Evolutionary conservation across 352 stramenopile genomes (phyloP), one percentile per base, ranked within the genome.

Genomic region (Globisporangium alternatum): DNA sequence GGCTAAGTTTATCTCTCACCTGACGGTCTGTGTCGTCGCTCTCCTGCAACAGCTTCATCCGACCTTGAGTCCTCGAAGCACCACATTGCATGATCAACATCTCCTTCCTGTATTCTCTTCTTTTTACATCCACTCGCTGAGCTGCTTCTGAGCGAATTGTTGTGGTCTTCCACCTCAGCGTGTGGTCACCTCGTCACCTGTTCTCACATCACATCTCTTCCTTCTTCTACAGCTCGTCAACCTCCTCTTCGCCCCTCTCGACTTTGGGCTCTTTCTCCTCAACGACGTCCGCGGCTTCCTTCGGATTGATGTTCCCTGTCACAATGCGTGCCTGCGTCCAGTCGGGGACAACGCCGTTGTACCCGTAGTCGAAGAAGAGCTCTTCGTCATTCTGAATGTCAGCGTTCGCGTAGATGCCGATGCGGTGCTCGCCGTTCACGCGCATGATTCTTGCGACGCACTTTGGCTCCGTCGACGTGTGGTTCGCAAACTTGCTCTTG

Each of bases 401-500:
- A 51, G 87, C 56, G 44, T 90, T 90, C 2, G 96, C 95, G 76
- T 95, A 99, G 51, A 99, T 90, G 6, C 88, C 94, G 65, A 99
- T 98, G 64, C 91, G 81, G 59, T 96, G 82, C 60, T 98, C 88
- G 30, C 96, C 95, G 41, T 97, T 97, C 10, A 98, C 91, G 28
- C 87, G 69, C 69, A 98, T 84, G 65, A 97, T 97, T 30, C 82
- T 81, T 5, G 93, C 80, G 45, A 86, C 77, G 60, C 89, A 97
- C 70, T 98, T 98, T 0, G 90, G 83, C 1, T 78, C 49, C 8
- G 68, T 71, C 2, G 84, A 88, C 51, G 77, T 76, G 68, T 98
- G 93, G 66, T 98, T 97, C 0, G 91, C 88, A 68, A 97, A 98
- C 59, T 97, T 95, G 60, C 90, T 96, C 73, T 98, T 98, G 83